These are phyloP conservation scores for Alternaria longipes DNA, from an alignment of 2,329 filamentous ascomycete genomes.

Conservation along the genomic window DNA sequence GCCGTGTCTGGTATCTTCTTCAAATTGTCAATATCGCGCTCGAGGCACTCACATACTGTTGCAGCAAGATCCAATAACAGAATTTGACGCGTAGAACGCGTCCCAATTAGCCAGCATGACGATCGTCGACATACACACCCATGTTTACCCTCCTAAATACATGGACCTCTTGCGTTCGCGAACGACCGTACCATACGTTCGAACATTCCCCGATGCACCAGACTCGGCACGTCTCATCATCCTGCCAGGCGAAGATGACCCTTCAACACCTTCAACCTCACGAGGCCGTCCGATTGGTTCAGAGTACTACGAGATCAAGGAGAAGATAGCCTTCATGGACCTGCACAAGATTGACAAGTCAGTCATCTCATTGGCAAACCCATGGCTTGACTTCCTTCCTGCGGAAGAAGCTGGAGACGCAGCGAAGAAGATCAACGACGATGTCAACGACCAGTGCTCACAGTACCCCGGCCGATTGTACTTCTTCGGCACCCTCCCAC, in stretches of 20 bases:
- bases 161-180: slow-evolving; percentile 66
- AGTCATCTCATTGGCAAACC: slow-evolving; percentile 89
- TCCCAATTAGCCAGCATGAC: slow-evolving; percentile 42
- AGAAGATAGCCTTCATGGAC: slow-evolving; percentile 90
- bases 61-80: neutral
- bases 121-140: slow-evolving; percentile 69
- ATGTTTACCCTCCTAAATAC: slow-evolving; percentile 69
- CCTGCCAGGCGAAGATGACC: slow-evolving; percentile 65
- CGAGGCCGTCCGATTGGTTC: slow-evolving; percentile 83
- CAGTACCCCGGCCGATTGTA: slow-evolving; percentile 74
- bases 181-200: slow-evolving; percentile 73
- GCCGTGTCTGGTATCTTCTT: neutral
- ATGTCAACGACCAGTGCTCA: slow-evolving; percentile 77
- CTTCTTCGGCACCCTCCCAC: slow-evolving; percentile 83
- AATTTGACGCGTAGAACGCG: slow-evolving; percentile 6
- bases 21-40: neutral
- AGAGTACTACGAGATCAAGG: slow-evolving; percentile 80
- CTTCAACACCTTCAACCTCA: slow-evolving; percentile 60
- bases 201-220: slow-evolving; percentile 65
- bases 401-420: slow-evolving; percentile 68
- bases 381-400: slow-evolving; percentile 87
- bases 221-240: slow-evolving; percentile 72
- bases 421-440: slow-evolving; percentile 76
- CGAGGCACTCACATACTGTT: neutral
- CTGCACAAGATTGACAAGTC: slow-evolving; percentile 82